A percentile compares a stretch with the other conserved stretches of the same genome.
phyloP scores from a whole-genome alignment of 1,139 yeast genomes.

The Debaryomyces nepalensis region DNA sequence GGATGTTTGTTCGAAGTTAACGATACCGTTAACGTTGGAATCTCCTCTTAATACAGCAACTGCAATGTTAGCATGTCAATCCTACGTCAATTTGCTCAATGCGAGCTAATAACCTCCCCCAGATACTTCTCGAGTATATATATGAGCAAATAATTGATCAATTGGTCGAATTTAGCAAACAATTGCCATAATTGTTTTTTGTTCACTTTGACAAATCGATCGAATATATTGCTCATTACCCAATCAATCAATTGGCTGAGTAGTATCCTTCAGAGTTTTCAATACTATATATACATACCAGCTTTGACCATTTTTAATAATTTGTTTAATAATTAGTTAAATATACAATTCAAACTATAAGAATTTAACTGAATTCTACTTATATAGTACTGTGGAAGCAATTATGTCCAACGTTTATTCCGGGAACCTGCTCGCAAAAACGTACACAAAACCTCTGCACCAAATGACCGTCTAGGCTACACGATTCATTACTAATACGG shows the following conservation, averaged over 20 bases:
- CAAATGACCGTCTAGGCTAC: slow-evolving; percentile 6
- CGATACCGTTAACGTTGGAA: slow-evolving; percentile 83
- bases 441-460: neutral
- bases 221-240: slow-evolving; percentile 9
- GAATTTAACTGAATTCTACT: neutral
- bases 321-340: slow-evolving; percentile 7
- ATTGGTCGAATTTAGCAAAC: slow-evolving; percentile 2
- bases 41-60: slow-evolving; percentile 98
- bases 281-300: slow-evolving; percentile 30
- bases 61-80: slow-evolving; percentile 25
- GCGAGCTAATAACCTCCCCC: neutral
- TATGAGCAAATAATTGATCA: slow-evolving; percentile 10
- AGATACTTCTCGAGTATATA: neutral
- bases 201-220: slow-evolving; percentile 3
- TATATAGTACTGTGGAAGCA: slow-evolving; percentile 6
- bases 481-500: slow-evolving; percentile 5
- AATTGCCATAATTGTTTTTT: slow-evolving; percentile 1
- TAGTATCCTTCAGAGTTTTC: neutral
- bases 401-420: neutral
- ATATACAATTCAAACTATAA: slow-evolving; percentile 6
- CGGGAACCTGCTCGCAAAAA: slow-evolving; percentile 7
- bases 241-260: slow-evolving; percentile 8
- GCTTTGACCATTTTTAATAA: slow-evolving; percentile 38
- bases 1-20: slow-evolving; percentile 78
- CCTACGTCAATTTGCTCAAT: neutral